A percentile compares a stretch with the other conserved stretches of the same genome.
phyloP scores from a whole-genome alignment of 2,329 filamentous ascomycete genomes.

The Podosphaera xanthii region DNA sequence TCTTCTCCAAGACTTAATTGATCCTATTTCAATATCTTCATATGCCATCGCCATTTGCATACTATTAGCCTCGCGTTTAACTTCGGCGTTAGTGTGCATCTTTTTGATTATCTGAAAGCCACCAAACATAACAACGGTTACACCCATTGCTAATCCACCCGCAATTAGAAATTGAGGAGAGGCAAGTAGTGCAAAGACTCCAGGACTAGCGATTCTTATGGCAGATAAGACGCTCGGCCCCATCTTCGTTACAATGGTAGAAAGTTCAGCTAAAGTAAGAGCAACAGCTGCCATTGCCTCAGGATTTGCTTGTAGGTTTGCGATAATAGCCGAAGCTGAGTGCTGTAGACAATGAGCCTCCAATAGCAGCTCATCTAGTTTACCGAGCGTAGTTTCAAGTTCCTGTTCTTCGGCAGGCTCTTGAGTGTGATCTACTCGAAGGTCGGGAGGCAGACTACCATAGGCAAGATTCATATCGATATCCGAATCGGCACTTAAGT shows the following conservation, averaged over 20 bases:
- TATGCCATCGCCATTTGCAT: constrained; percentile 15
- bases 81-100: constrained; percentile 28
- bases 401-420: constrained; percentile 26
- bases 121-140: constrained; percentile 89
- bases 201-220: constrained; percentile 62
- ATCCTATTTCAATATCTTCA: constrained; percentile 12
- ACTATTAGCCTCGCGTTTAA: constrained; percentile 8
- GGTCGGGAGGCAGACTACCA: constrained; percentile 53
- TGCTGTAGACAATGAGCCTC: constrained; percentile 80
- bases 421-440: constrained; percentile 15
- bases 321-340: constrained; percentile 60
- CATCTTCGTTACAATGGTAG: constrained; percentile 59
- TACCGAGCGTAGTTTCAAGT: constrained; percentile 44
- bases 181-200: constrained; percentile 65
- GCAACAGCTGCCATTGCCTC: constrained; percentile 88
- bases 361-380: constrained; percentile 55
- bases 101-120: constrained; percentile 95
- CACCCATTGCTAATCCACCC: constrained; percentile 65
- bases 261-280: constrained; percentile 77
- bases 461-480: constrained; percentile 89
- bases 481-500: constrained; percentile 19
- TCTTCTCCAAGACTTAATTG: constrained; percentile 16
- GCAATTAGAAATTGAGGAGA: constrained; percentile 90
- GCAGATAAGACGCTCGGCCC: constrained; percentile 54
- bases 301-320: constrained; percentile 58